phyloP scores from a whole-genome alignment of 208 protist genomes.

The Porcisia deanei region DNA sequence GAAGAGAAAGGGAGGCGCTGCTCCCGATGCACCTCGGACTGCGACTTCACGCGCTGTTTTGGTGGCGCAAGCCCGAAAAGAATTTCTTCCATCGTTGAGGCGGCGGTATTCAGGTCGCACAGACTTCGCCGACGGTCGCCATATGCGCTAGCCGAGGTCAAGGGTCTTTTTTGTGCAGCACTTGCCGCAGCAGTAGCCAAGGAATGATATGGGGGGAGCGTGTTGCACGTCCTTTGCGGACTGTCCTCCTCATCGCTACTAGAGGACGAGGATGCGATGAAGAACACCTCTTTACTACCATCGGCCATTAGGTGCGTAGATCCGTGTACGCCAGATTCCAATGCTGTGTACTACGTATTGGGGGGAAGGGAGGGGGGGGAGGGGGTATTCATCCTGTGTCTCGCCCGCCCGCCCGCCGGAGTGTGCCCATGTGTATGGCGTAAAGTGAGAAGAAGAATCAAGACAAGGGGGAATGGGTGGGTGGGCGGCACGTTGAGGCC shows the following conservation, averaged over 20 bases:
- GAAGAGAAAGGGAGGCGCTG: not conserved
- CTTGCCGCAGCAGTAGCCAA: not conserved
- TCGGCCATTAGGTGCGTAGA: slow-evolving; percentile 1
- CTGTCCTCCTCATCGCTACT: not conserved
- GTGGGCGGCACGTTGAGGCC: not conserved
- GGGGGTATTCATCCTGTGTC: too few species aligned
- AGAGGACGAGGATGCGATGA: slow-evolving; percentile 14
- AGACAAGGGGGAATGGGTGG: not conserved
- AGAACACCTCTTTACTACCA: slow-evolving; percentile 1
- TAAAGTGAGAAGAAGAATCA: not conserved
- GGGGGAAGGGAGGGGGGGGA: too few species aligned
- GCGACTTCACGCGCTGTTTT: not conserved
- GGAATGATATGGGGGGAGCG: not conserved
- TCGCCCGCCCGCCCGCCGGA: not conserved
- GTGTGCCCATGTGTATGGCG: not conserved
- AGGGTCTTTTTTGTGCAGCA: not conserved
- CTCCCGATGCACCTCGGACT: not conserved
- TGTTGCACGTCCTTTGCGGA: not conserved
- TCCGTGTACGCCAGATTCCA: not conserved
- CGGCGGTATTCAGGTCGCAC: not conserved
- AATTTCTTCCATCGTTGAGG: slow-evolving; percentile 27
- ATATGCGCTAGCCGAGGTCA: not conserved
- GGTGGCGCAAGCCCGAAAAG: slow-evolving; percentile 17
- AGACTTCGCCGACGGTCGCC: not conserved
- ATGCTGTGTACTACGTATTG: not conserved